Evolutionary conservation across 2,329 filamentous ascomycete genomes (phyloP).

Genomic region (Aspergillus sergii): DNA sequence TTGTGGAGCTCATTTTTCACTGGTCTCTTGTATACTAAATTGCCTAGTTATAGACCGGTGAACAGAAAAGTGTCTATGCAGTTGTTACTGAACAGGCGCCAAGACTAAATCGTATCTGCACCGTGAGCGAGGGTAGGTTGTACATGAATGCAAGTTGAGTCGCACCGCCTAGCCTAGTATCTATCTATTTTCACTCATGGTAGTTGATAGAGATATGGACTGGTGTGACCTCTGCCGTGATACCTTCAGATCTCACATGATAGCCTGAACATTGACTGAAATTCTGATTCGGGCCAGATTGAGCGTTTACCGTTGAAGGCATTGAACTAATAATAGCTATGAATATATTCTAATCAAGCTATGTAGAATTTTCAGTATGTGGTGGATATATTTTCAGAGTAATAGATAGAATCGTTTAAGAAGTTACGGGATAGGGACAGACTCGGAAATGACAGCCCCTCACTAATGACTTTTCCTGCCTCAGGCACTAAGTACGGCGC

Average conservation of each 20-base stretch:
- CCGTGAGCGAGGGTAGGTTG: no score
- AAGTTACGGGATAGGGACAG: no score
- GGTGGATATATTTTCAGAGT: neutral
- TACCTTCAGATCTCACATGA: neutral
- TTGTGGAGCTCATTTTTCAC: neutral
- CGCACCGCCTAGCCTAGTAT: neutral
- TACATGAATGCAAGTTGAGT: neutral
- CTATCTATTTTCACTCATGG: neutral
- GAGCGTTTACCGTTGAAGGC: neutral
- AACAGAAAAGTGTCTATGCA: neutral
- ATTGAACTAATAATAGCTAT: neutral
- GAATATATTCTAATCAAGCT: neutral
- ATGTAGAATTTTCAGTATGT: neutral
- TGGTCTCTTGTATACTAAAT: neutral
- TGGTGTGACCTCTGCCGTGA: neutral
- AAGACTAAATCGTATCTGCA: neutral
- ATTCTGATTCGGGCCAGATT: neutral
- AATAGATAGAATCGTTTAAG: neutral
- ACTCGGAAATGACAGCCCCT: no score
- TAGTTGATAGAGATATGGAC: neutral
- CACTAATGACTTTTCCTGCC: no score
- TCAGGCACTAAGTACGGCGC: no score
- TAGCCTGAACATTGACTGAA: neutral
- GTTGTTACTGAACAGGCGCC: neutral
- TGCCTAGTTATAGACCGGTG: neutral